Evolutionary conservation across 1,139 yeast species (phyloP).

Genomic region (Ogataea hybrid): DNA sequence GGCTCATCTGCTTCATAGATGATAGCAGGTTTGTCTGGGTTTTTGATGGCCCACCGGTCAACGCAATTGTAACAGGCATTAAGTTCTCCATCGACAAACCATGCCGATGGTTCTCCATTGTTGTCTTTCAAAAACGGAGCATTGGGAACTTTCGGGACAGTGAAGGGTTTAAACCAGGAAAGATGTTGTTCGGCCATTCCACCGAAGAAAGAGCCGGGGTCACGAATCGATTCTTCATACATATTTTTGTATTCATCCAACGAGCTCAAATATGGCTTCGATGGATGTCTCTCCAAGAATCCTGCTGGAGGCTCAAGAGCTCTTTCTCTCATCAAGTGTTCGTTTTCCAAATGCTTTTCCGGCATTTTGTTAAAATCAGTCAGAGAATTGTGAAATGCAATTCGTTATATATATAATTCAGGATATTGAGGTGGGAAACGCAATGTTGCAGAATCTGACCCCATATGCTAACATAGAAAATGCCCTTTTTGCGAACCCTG

Average conservation of each 20-base stretch:
- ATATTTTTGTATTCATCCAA: conserved; percentile 56
- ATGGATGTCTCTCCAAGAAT: conserved; percentile 49
- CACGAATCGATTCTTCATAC: conserved; percentile 65
- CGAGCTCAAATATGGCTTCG: conserved; percentile 46
- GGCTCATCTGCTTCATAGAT: conserved; percentile 81
- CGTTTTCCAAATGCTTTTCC: conserved; percentile 29
- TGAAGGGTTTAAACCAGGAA: conserved; percentile 65
- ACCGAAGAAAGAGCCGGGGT: conserved; percentile 67
- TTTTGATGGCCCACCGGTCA: conserved; percentile 73
- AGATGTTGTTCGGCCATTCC: conserved; percentile 55
- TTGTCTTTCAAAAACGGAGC: conserved; percentile 48
- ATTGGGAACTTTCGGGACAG: conserved; percentile 53
- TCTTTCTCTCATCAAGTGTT: conserved; percentile 32
- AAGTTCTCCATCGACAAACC: conserved; percentile 77
- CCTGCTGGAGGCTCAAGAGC: conserved; percentile 53
- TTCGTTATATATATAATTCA: neutral
- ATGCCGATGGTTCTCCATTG: conserved; percentile 67
- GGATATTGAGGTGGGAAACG: neutral
- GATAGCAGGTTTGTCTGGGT: conserved; percentile 74
- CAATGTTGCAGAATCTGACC: neutral
- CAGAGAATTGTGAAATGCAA: neutral
- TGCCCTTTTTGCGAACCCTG: conserved; percentile 1
- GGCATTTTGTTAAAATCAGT: neutral
- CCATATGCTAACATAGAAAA: neutral
- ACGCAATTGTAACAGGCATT: conserved; percentile 78